Evolutionary conservation across 2,329 filamentous ascomycete species (phyloP), one percentile per base, ranked within the genome.

Genomic region (Aspergillus latus): DNA sequence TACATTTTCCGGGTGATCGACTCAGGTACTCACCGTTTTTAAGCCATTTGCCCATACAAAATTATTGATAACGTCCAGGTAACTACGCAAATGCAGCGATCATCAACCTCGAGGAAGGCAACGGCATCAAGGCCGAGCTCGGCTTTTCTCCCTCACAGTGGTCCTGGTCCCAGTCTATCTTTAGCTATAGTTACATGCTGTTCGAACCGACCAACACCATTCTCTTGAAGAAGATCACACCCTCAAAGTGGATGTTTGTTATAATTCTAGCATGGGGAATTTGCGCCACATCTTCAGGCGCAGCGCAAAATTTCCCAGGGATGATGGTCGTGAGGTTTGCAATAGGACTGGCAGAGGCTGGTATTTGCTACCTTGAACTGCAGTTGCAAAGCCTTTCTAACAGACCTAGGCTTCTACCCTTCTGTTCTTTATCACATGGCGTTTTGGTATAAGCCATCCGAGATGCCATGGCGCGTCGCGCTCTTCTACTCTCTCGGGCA

Each of bases 21-120:
- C 60, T 21, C 21, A 21, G 21, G 21, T 21, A 21, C 21, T 21
- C 21, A 21, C 21, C 21, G 21, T 21, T 21, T 21, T 21, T 2
- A 21, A 21, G 21, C 21, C 3, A 21, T 21, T 21, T 21, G 21
- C 21, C 21, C 21, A 21, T 21, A 21, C 21, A 21, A 21, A 3
- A 21, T 21, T 21, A 21, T 21, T 21, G 3, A 21, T 21, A 21
- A 21, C 21, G 21, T 21, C 21, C 3, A 21, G 21, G 64, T 44
- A 76, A 76, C 55, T 74, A 74, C 57, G 68, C 73, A 11, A 76
- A 75, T 26, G 71, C 74, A 1, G 73, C 74, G 9, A 76, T 76
- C 49, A 75, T 75, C 64, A 75, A 75, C 50, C 66, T 75, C 21
- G 74, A 75, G 60, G 59, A 66, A 26, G 72, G 73, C 16, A 73